Evolutionary conservation across 768 basidiomycete species (phyloP).

Genomic region (Polyporus arcularius): DNA sequence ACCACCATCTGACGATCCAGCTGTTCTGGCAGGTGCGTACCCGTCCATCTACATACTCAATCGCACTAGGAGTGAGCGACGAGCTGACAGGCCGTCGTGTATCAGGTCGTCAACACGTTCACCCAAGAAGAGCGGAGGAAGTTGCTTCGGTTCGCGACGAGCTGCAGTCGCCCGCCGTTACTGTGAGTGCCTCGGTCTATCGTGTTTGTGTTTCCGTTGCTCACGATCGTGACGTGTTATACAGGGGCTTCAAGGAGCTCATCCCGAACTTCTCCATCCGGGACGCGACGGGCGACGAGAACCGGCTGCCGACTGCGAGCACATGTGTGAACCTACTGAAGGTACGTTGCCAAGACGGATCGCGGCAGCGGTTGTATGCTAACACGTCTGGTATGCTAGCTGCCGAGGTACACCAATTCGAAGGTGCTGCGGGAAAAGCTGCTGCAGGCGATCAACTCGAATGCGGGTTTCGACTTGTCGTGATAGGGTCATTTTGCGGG

Average conservation of each 20-base stretch:
- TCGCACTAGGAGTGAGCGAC: too few relatives aligned
- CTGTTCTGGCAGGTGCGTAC: slow-evolving; percentile 84
- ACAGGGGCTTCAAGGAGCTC: slow-evolving; percentile 83
- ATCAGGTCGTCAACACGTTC: slow-evolving; percentile 75
- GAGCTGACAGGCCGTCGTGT: too few relatives aligned
- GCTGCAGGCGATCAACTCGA: slow-evolving; percentile 81
- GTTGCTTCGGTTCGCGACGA: slow-evolving; percentile 89
- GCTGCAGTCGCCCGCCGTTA: slow-evolving; percentile 86
- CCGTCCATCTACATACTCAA: too few relatives aligned
- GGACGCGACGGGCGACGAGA: slow-evolving; percentile 72
- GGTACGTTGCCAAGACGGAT: slow-evolving; percentile 38
- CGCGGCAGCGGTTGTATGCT: neutral
- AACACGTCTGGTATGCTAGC: slow-evolving; percentile 38
- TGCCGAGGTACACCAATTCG: slow-evolving; percentile 71
- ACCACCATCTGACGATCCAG: slow-evolving; percentile 68
- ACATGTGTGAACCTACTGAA: slow-evolving; percentile 94
- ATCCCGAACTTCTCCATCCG: slow-evolving; percentile 88
- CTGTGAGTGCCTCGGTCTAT: slow-evolving; percentile 50
- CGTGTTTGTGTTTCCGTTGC: neutral
- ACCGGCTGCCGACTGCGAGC: slow-evolving; percentile 72
- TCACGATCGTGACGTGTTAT: neutral
- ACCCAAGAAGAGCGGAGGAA: slow-evolving; percentile 76
- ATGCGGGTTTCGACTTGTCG: slow-evolving; percentile 93
- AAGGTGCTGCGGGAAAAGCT: slow-evolving; percentile 70
- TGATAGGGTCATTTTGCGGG: slow-evolving; percentile 29